phyloP scores from a whole-genome alignment of 305 asterid species.

The Solanum hybrid region DNA sequence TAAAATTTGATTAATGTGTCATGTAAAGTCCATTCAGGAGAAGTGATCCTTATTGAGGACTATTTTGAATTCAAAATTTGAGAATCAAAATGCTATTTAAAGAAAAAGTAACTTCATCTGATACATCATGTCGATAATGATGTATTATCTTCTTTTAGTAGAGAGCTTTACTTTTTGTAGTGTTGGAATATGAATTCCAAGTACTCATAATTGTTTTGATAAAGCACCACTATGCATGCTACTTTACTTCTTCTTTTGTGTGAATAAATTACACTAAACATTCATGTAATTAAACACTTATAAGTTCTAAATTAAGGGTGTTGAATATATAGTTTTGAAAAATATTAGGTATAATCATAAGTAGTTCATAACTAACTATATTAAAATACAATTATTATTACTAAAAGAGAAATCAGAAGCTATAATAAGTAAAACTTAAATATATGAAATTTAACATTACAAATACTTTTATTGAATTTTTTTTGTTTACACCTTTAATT shows the following conservation, averaged over 20 bases:
- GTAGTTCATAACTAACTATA: background rate
- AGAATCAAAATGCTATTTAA: no score
- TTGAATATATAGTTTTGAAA: background rate
- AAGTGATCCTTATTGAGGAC: background rate
- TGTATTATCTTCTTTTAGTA: background rate
- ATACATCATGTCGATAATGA: fast-evolving
- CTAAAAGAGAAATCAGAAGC: background rate
- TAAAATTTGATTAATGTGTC: background rate
- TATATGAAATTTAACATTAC: background rate
- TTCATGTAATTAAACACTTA: background rate
- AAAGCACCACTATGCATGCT: background rate
- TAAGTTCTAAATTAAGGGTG: background rate
- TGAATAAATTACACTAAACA: background rate
- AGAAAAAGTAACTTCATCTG: background rate
- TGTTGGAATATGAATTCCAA: background rate
- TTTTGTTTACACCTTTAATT: background rate
- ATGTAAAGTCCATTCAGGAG: background rate
- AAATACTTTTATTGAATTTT: background rate
- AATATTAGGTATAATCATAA: background rate
- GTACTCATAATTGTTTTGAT: background rate
- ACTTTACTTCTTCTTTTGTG: background rate
- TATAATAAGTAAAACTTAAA: background rate
- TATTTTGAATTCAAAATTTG: background rate
- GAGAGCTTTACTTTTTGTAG: background rate
- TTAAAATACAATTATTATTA: background rate